Base-by-base conservation (phyloP, 257 asterid genomes). In the Nyctanthes arbortristis region DNA sequence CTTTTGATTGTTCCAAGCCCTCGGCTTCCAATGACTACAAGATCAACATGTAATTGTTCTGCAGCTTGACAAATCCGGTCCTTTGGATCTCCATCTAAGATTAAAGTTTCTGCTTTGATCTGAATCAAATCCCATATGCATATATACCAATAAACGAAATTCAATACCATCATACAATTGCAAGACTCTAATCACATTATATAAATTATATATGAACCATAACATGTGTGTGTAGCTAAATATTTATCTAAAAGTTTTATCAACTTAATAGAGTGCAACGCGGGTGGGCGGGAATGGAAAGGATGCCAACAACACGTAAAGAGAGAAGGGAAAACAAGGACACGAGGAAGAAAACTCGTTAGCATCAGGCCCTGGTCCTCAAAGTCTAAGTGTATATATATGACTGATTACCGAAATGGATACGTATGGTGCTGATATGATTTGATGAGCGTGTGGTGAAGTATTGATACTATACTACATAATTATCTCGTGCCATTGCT, bases 81-180 rank as follows among this genome's bases (percentile, higher is more conserved):
- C 87, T 87, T 89, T 8, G 96, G 85, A 59, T 92, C 96, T 39
- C 97, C 96, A 56, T 84, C 78, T 3, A 89, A 79, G 59, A 87
- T 68, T 79, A 84, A 33, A 25, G 89, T 84, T 33, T 92, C 92
- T n/a, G 89, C 92, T 71, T 80, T 89, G 27, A 83, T 74, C 95
- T 88, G 69, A 31, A 28, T 9, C 18, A 18, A 25, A 59, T 1
- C 13, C 20, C 28, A 5, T n/a, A 39, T 30, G 22, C 32, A 12
- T 31, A 35, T 20, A 45, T 30, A 2, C 16, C 20, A 9, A 39
- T 31, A 12, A 35, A 30, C n/a, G 24, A 7, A 20, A 28, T n/a
- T 8, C 55, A 14, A 29, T 36, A 56, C 0, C 59, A 66, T 7
- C 20, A 49, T 60, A 25, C 18, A 56, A n/a, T n/a, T n/a, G n/a